phyloP scores from a whole-genome alignment of 2,329 filamentous ascomycete species.

The Pseudogymnoascus sp. region DNA sequence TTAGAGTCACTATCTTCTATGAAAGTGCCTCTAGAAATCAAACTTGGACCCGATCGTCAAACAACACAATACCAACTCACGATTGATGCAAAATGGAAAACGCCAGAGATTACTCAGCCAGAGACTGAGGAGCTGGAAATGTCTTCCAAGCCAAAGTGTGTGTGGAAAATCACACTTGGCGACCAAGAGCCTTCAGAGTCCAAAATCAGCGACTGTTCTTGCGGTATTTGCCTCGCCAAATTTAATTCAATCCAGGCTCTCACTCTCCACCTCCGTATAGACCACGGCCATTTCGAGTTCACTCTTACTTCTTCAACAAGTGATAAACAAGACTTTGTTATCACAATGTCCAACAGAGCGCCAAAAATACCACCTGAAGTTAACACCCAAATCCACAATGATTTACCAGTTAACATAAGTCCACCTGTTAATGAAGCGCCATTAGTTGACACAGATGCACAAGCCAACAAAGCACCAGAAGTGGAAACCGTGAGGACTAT shows the following conservation, averaged over 20 bases:
- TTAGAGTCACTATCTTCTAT: background rate
- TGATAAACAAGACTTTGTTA: background rate
- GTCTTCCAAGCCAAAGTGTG: background rate
- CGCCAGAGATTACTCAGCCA: background rate
- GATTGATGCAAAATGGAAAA: background rate
- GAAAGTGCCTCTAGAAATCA: background rate
- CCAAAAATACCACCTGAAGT: background rate
- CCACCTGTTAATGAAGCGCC: background rate
- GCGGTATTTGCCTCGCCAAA: background rate
- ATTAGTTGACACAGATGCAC: background rate
- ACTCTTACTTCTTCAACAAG: background rate
- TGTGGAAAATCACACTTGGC: background rate
- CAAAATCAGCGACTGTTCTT: background rate
- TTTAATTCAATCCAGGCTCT: background rate
- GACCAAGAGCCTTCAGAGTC: background rate
- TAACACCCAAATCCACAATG: background rate
- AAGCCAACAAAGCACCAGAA: background rate
- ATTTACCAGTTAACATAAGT: background rate
- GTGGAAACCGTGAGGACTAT: background rate
- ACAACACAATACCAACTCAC: background rate
- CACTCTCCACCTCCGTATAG: background rate
- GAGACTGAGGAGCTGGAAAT: background rate
- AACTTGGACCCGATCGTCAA: background rate
- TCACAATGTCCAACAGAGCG: background rate
- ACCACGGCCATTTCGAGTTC: background rate